Base-by-base conservation (phyloP, 768 basidiomycete species). In the Psilocybe azurescens region DNA sequence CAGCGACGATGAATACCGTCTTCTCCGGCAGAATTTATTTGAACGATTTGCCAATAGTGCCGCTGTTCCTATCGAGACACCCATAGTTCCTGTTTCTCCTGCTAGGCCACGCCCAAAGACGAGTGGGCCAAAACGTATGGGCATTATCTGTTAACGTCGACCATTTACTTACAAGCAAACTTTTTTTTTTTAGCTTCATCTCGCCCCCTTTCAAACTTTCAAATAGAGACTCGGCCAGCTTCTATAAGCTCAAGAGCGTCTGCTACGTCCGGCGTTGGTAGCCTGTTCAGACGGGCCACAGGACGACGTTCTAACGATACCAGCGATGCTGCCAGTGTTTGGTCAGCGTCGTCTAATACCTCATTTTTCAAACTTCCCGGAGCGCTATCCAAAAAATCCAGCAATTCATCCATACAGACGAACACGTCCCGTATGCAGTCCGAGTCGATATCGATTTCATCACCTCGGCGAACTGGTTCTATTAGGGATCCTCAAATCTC, bases 1-100 rank as follows among this genome's bases (percentile, higher is more conserved):
- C 54, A 94, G 93, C 70, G 90, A 94, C 74, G 91, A 94, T 66
- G 93, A 93, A 71, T 94, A 94, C 72, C 87, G 93, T 54, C 73
- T 94, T 47, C 82, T 95, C 11, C 87, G 93, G 48, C 92, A 93
- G 73, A 92, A 89, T 70, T 79, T 95, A 41, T 94, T 95, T 67
- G 91, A 94, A 72, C 85, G 93, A 56, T 86, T 92, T 68, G 82
- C 90, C 14, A 85, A 77, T 62, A 81, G 79, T 54, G 77, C 84
- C 28, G 70, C 77, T 8, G 79, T 90, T 20, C 90, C 91, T 5
- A 78, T 81, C 41, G 91, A 93, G 72, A 73, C 70, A 9, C 78
- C 91, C 24, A 71, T 91, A 47, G 86, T 91, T 48, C 88, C 89
- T 44, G 78, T 84, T 64, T 72, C 77, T 29, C 69, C 86, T 63